phyloP scores from a whole-genome alignment of 768 basidiomycete species.

The Mycena chlorophos region DNA sequence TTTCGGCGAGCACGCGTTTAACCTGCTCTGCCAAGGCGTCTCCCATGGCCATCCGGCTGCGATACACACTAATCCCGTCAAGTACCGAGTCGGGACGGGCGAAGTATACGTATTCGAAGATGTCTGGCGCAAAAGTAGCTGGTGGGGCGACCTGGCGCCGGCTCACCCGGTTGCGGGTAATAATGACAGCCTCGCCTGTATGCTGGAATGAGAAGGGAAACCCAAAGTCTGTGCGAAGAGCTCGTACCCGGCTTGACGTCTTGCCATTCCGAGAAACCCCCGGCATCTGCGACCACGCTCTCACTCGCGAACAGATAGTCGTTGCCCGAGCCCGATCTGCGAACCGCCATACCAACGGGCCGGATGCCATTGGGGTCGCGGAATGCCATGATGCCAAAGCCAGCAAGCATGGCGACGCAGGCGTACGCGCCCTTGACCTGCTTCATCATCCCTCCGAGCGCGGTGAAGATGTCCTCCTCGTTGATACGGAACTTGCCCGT shows the following conservation, averaged over 20 bases:
- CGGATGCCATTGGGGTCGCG: constrained; percentile 97
- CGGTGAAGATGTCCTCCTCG: constrained; percentile 97
- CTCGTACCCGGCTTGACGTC: constrained; percentile 84
- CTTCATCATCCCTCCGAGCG: constrained; percentile 84
- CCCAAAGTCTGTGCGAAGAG: not conserved
- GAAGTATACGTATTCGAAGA: constrained; percentile 99
- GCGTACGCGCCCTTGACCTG: constrained; percentile 93
- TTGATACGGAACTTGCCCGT: constrained; percentile 99
- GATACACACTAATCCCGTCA: constrained; percentile 95
- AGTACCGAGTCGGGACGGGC: constrained; percentile 97
- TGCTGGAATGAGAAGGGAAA: constrained; percentile 5
- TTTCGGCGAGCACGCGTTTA: constrained; percentile 63
- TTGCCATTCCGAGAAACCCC: constrained; percentile 89
- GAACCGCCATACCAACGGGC: constrained; percentile 82
- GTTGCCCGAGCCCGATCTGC: constrained; percentile 56
- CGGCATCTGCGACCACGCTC: constrained; percentile 93
- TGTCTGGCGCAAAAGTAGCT: constrained; percentile 89
- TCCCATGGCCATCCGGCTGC: constrained; percentile 99
- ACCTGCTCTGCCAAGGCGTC: constrained; percentile 92
- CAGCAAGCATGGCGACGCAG: constrained; percentile 98
- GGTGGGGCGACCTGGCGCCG: constrained; percentile 71
- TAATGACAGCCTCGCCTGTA: constrained; percentile 91
- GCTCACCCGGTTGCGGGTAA: constrained; percentile 77
- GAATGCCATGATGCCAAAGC: constrained; percentile 97
- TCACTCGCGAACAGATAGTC: constrained; percentile 95